phyloP scores from a whole-genome alignment of 495 filamentous ascomycete species.

The Aspergillus taichungensis region DNA sequence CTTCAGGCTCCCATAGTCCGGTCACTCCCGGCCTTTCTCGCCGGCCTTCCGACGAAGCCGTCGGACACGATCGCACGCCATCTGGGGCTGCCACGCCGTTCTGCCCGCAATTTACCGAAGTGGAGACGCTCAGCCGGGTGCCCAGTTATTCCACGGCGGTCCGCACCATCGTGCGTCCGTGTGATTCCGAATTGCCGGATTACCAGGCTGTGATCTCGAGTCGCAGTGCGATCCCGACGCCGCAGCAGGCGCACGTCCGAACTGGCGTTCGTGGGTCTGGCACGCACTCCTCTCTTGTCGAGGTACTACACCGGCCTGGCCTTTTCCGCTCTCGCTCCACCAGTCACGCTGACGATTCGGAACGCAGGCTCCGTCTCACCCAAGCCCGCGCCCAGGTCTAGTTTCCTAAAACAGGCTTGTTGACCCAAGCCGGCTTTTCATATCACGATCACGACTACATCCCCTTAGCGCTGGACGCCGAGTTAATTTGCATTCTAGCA shows the following conservation, averaged over 20 bases:
- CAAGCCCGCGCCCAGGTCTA: slow-evolving; percentile 28
- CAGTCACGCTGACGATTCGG: slow-evolving; percentile 27
- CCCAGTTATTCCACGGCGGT: slow-evolving; percentile 77
- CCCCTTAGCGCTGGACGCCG: neutral
- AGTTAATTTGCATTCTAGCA: too few relatives aligned
- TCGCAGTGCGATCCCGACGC: slow-evolving; percentile 17
- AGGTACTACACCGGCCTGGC: slow-evolving; percentile 25
- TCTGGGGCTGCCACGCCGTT: slow-evolving; percentile 50
- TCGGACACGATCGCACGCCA: slow-evolving; percentile 33
- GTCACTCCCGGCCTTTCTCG: slow-evolving; percentile 40
- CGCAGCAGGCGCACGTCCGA: slow-evolving; percentile 35
- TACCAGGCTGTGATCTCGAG: slow-evolving; percentile 42
- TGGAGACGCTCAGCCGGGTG: slow-evolving; percentile 60
- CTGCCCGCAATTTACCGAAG: slow-evolving; percentile 53
- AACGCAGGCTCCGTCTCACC: slow-evolving; percentile 30
- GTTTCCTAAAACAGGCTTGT: neutral
- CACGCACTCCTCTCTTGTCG: slow-evolving; percentile 15
- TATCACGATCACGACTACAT: too few relatives aligned
- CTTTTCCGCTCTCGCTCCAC: slow-evolving; percentile 16
- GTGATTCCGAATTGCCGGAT: slow-evolving; percentile 40
- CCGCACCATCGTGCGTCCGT: slow-evolving; percentile 45
- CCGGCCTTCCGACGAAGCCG: slow-evolving; percentile 50
- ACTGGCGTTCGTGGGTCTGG: slow-evolving; percentile 21
- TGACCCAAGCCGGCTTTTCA: too few relatives aligned
- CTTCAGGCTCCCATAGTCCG: slow-evolving; percentile 29